Conservation (phyloP, 2,329 filamentous ascomycete species). For the Scopulariopsis brevicaulis region DNA sequence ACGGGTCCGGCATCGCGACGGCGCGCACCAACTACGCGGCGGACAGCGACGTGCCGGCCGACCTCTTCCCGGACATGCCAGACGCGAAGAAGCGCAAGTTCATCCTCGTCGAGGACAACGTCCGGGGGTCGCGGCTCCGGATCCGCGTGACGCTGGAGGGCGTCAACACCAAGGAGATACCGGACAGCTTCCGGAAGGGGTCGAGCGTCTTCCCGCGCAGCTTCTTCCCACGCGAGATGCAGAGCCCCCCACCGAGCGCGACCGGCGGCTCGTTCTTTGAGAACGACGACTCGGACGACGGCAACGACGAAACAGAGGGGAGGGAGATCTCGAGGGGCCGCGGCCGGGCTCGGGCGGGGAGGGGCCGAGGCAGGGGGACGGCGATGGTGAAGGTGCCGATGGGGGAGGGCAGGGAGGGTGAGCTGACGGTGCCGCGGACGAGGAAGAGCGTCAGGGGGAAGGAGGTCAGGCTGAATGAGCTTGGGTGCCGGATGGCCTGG, state of each 20-base stretch:
- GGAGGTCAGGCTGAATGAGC: conserved; percentile 84
- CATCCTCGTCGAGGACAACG: conserved; percentile 85
- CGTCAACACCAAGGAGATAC: conserved; percentile 91
- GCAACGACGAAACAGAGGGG: conserved; percentile 37
- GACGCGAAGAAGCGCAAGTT: conserved; percentile 92
- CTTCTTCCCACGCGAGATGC: conserved; percentile 91
- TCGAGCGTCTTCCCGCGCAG: conserved; percentile 86
- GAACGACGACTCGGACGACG: conserved; percentile 47
- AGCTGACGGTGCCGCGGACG: conserved; percentile 66
- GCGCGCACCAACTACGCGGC: conserved; percentile 17
- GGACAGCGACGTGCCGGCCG: conserved; percentile 48
- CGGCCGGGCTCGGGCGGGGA: conserved; percentile 14
- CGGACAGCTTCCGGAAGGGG: conserved; percentile 83
- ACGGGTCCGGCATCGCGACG: conserved; percentile 14
- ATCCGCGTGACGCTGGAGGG: conserved; percentile 89
- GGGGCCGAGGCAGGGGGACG: conserved; percentile 20
- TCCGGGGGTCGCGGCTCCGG: conserved; percentile 68
- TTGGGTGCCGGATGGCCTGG: conserved; percentile 95
- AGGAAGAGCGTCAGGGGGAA: conserved; percentile 59
- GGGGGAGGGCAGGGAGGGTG: conserved; percentile 58
- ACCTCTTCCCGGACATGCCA: conserved; percentile 78
- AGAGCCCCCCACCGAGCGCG: conserved; percentile 66
- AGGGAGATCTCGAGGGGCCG: conserved; percentile 15
- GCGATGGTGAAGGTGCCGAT: conserved; percentile 50
- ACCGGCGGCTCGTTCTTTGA: conserved; percentile 66